Base-by-base conservation (phyloP, 1,284 basidiomycete genomes). In the Rhodotorula sp. region DNA sequence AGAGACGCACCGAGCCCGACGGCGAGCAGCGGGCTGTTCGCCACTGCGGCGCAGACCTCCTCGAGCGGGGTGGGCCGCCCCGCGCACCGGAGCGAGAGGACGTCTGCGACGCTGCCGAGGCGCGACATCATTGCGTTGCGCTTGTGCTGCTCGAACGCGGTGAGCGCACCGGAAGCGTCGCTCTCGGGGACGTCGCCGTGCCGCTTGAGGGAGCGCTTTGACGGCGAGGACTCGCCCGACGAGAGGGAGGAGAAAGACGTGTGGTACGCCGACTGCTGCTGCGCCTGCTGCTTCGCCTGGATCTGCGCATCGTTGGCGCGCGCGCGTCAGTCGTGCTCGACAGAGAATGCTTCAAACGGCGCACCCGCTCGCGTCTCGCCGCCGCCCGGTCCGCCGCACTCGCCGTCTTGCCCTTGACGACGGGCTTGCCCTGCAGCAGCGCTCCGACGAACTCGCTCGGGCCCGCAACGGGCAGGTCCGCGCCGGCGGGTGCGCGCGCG, bases 91-190 rank as follows among this genome's bases (percentile, higher is more conserved):
- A 76, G 71, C 53, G 64, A 65, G n/a, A 76, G 70, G n/a, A 74
- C 75, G 34, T 76, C 75, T 17, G 72, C 70, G 39, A 76, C 61
- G 46, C 54, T 67, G 0, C 70, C 70, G 21, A 76, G 66, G 34
- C 75, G 67, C n/a, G 63, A 66, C 19, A 76, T 39, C 67, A 76
- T 70, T 13, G 72, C 69, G 29, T 72, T 67, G 36, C 67, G 72
- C 56, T 74, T 66, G 61, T 44, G 66, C 17, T 68, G 46, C 50
- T 72, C 72, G 25, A 53, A 53, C 27, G 55, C 32, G 15, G 55
- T 48, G 22, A 67, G 39, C 15, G 58, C 55, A 12, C 27, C 37
- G 22, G n/a, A n/a, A n/a, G 9, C 57, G 7, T 19, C 50, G 50
- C 27, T 27, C n/a, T 34, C 5, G 17, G 46, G 29, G 25, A 27